Evolutionary conservation across 805 yeast genomes (phyloP).

Genomic region (Priceomyces medius): DNA sequence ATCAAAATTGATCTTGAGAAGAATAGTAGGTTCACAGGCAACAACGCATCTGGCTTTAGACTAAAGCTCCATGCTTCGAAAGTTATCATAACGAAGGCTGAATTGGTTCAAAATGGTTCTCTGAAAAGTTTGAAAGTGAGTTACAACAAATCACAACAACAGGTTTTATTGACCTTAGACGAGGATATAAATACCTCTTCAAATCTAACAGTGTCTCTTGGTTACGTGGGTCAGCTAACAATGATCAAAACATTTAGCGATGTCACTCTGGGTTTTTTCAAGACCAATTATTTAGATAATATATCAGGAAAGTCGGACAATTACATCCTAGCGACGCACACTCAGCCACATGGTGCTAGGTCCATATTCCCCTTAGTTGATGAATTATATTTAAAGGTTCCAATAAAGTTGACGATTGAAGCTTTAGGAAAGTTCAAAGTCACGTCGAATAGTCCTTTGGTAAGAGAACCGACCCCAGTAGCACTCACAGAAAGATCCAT

Average conservation of each 20-base stretch:
- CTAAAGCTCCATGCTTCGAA: conserved; percentile 42
- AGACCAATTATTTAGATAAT: conserved; percentile 59
- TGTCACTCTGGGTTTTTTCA: conserved; percentile 63
- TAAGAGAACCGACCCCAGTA: conserved; percentile 10
- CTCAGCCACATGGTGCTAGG: conserved; percentile 67
- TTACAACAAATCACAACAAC: conserved; percentile 42
- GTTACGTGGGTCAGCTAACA: conserved; percentile 53
- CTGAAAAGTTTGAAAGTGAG: conserved; percentile 22
- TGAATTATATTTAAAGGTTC: conserved; percentile 56
- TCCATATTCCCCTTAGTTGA: conserved; percentile 68
- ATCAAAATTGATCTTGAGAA: conserved; percentile 28
- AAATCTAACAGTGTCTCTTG: conserved; percentile 21
- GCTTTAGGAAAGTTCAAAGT: conserved; percentile 48
- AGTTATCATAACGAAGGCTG: conserved; percentile 38
- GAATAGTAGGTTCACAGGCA: conserved; percentile 19
- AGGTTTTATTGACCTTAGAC: conserved; percentile 27
- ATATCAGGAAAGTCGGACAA: conserved; percentile 49
- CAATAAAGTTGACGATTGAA: conserved; percentile 49
- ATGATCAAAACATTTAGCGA: conserved; percentile 54
- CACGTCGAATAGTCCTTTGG: conserved; percentile 47
- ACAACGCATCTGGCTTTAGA: conserved; percentile 7
- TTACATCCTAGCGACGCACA: conserved; percentile 64
- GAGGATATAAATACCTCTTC: conserved; percentile 8
- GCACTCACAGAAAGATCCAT: conserved; percentile 23
- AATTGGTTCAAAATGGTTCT: conserved; percentile 14